A percentile compares a stretch with the other conserved stretches of the same genome.
Conservation (phyloP, 257 asterid species). For the Capsicum pubescens region DNA sequence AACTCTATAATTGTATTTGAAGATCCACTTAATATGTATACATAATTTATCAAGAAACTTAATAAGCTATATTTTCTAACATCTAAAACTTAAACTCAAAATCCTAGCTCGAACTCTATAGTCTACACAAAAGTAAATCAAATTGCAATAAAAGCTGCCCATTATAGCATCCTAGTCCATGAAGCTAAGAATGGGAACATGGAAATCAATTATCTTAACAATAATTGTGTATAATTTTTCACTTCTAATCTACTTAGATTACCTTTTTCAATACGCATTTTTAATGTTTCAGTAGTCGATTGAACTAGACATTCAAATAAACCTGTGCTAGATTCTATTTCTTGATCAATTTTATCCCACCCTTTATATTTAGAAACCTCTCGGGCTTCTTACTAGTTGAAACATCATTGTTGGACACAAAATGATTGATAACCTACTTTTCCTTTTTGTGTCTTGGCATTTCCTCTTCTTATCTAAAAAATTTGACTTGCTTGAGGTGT, state of each 20-base stretch:
- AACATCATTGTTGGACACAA: conserved; percentile 43
- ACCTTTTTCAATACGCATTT: conserved; percentile 38
- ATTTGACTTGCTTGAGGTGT: conserved; percentile 41
- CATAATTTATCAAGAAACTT: too few species aligned
- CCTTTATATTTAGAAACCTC: conserved; percentile 55
- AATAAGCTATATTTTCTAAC: too few species aligned
- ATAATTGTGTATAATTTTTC: conserved; percentile 47
- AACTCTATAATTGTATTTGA: too few species aligned
- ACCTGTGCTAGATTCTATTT: conserved; percentile 34
- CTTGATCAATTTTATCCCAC: conserved; percentile 73
- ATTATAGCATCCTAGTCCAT: too few species aligned
- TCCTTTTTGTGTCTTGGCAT: conserved; percentile 33
- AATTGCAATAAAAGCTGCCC: too few species aligned
- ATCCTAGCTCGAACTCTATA: too few species aligned
- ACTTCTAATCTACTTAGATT: conserved; percentile 33
- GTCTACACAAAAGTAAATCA: too few species aligned
- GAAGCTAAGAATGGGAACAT: too few species aligned
- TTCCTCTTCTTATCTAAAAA: conserved; percentile 32
- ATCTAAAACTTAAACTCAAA: too few species aligned
- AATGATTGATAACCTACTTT: conserved; percentile 50
- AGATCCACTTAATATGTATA: too few species aligned
- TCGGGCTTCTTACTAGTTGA: conserved; percentile 29
- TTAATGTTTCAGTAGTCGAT: conserved; percentile 30
- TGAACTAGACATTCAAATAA: conserved; percentile 30
- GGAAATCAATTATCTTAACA: too few species aligned